Conservation (phyloP, 768 basidiomycete species). For the Hortiboletus flavorubellus region DNA sequence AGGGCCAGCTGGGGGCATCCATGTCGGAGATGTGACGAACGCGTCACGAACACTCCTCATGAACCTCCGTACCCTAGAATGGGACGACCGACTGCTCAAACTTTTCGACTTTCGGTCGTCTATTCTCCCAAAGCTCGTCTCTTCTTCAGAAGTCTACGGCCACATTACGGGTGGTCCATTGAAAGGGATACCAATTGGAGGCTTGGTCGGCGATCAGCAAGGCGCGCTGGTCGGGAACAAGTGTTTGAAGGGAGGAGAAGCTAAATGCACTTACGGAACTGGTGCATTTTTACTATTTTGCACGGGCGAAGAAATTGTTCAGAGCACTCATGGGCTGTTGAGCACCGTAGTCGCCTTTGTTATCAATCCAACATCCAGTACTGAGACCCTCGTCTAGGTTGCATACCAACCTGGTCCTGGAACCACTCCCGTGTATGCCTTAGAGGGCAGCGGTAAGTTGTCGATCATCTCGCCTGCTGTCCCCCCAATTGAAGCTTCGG, state of each 20-base stretch:
- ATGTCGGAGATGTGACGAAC: conserved; percentile 92
- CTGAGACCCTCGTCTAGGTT: conserved; percentile 44
- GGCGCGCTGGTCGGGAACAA: conserved; percentile 96
- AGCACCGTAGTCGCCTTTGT: conserved; percentile 60
- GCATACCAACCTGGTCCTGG: conserved; percentile 85
- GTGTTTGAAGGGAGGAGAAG: conserved; percentile 85
- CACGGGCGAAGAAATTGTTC: conserved; percentile 83
- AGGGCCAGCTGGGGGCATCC: conserved; percentile 62
- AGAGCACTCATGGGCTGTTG: conserved; percentile 82
- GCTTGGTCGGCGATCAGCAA: conserved; percentile 97
- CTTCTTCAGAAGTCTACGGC: conserved; percentile 92
- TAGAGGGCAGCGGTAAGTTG: conserved; percentile 90
- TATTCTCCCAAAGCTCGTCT: conserved; percentile 83
- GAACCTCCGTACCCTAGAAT: conserved; percentile 75
- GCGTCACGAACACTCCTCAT: conserved; percentile 94
- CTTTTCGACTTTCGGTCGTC: conserved; percentile 83
- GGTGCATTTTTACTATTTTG: conserved; percentile 96
- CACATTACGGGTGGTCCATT: conserved; percentile 63
- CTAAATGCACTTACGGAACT: conserved; percentile 98
- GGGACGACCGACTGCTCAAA: conserved; percentile 77
- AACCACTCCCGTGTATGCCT: conserved; percentile 80
- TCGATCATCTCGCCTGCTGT: neutral
- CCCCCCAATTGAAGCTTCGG: neutral
- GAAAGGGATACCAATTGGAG: conserved; percentile 79
- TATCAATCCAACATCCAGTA: neutral